Conservation (phyloP, 2,329 filamentous ascomycete species). For the Colletotrichum plurivorum region DNA sequence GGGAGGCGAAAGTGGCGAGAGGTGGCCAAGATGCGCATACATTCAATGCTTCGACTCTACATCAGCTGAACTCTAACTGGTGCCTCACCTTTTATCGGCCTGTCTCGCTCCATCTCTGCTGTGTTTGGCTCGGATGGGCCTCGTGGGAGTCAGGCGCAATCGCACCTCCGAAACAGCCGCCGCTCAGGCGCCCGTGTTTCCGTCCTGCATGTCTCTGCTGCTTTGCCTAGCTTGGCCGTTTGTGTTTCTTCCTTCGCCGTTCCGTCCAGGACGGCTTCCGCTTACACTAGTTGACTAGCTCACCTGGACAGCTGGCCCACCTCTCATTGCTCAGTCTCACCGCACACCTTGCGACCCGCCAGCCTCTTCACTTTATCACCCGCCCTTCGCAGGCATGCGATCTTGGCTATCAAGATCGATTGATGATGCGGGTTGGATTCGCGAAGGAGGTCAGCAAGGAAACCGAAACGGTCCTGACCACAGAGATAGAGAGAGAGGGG, state of each 20-base stretch:
- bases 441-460: conserved; percentile 33
- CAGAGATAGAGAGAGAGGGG: conserved; percentile 4
- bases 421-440: conserved; percentile 1
- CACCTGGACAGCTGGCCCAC: not conserved
- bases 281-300: not conserved
- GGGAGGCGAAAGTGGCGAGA: conserved; percentile 16
- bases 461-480: conserved; percentile 12
- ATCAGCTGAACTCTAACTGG: conserved; percentile 35
- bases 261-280: conserved; percentile 8
- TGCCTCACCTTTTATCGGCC: conserved; percentile 32
- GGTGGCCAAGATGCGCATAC: conserved; percentile 35
- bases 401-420: not conserved
- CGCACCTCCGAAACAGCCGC: conserved; percentile 34
- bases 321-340: conserved; percentile 3
- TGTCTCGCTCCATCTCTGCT: conserved; percentile 19
- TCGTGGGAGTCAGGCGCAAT: conserved; percentile 30
- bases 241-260: conserved; percentile 25
- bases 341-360: not conserved
- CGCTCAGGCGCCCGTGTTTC: conserved; percentile 39
- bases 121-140: conserved; percentile 21
- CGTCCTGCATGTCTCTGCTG: conserved; percentile 27
- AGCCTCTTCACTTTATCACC: conserved; percentile 15
- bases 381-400: not conserved
- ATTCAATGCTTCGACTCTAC: conserved; percentile 34
- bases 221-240: conserved; percentile 21